These are phyloP conservation scores for Pythium utonaiense DNA, from an alignment of 352 stramenopile genomes.

Conservation along the genomic window DNA sequence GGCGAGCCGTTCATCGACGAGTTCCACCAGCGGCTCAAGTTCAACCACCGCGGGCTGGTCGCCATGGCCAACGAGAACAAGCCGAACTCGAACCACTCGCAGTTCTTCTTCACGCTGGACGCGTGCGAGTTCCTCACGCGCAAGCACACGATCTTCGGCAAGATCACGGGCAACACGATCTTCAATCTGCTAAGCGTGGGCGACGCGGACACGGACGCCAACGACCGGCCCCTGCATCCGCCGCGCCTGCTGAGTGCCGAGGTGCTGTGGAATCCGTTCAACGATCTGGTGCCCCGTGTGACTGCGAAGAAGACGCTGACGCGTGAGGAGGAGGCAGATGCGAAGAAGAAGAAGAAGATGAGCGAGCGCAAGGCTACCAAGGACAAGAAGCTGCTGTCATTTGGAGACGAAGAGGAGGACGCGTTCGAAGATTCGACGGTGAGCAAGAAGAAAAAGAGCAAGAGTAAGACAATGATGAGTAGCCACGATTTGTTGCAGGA, in stretches of 20 bases:
- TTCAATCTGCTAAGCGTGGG: constrained; percentile 96
- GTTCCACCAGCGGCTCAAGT: constrained; percentile 92
- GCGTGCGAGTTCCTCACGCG: constrained; percentile 92
- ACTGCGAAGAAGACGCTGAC: constrained; percentile 23
- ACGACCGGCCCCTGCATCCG: constrained; percentile 77
- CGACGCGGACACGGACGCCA: constrained; percentile 80
- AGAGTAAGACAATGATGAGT: constrained; percentile 63
- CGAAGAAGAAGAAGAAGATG: constrained; percentile 39
- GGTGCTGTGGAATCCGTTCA: constrained; percentile 94
- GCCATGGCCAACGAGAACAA: constrained; percentile 92
- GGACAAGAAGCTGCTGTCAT: constrained; percentile 94
- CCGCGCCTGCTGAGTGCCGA: constrained; percentile 82
- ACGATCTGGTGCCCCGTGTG: constrained; percentile 88
- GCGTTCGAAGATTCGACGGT: constrained; percentile 37
- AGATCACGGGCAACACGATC: constrained; percentile 94
- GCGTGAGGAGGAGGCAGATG: constrained; percentile 24
- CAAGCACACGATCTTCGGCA: constrained; percentile 95
- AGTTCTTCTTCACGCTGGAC: constrained; percentile 99
- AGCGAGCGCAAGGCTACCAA: constrained; percentile 90
- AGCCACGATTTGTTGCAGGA: constrained; percentile 70
- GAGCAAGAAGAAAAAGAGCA: constrained; percentile 51
- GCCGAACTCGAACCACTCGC: constrained; percentile 85
- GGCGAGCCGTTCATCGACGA: constrained; percentile 86
- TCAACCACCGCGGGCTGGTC: constrained; percentile 95
- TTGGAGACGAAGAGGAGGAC: constrained; percentile 89